phyloP scores from a whole-genome alignment of 1,284 basidiomycete species.

The Ganoderma resinaceum region DNA sequence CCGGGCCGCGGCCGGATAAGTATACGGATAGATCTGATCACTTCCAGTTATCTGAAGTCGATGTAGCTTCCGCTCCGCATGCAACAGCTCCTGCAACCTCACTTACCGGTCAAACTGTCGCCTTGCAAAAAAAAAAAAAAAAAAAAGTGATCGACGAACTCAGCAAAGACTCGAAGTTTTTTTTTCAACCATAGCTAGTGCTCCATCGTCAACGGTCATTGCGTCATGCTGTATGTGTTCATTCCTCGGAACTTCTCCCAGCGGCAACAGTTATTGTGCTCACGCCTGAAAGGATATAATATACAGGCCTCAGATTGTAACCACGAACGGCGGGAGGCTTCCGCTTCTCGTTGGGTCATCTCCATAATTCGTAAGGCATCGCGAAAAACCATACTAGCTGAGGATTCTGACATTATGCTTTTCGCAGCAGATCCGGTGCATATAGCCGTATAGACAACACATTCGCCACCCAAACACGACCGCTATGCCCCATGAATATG shows the following conservation, averaged over 20 bases:
- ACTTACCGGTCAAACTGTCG: background rate
- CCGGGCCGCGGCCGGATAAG: no score
- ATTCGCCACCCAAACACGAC: background rate
- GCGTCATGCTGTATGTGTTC: background rate
- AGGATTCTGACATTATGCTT: background rate
- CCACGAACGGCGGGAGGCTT: background rate
- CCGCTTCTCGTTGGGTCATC: background rate
- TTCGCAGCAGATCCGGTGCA: background rate
- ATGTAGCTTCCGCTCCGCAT: background rate
- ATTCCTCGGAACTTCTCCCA: background rate
- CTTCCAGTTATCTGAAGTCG: no score
- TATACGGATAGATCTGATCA: no score
- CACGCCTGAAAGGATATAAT: background rate
- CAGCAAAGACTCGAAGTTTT: background rate
- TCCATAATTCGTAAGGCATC: background rate
- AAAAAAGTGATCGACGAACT: background rate
- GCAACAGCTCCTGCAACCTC: background rate
- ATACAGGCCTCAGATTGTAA: background rate
- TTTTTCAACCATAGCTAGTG: background rate
- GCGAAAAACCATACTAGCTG: background rate
- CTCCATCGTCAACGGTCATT: background rate
- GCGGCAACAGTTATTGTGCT: background rate
- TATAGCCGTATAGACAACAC: background rate
- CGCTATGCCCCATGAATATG: no score
- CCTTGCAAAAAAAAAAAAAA: no score